Conservation (phyloP, 1,284 basidiomycete species). For the Puccinia triticina region DNA sequence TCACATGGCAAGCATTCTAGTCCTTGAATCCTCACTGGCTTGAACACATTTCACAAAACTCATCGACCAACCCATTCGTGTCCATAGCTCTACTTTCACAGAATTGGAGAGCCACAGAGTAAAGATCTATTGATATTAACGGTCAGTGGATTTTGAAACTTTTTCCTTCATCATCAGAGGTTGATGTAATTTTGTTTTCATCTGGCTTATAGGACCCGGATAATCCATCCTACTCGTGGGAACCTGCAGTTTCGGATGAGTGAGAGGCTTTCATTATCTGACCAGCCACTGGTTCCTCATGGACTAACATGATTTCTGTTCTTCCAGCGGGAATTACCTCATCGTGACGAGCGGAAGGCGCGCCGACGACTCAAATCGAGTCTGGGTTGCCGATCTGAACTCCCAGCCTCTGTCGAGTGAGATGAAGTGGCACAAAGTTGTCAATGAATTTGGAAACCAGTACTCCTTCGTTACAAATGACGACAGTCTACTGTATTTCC, state of each 20-base stretch:
- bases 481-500: constrained; percentile 53
- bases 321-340: constrained; percentile 64
- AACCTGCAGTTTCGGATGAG: constrained; percentile 66
- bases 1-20: constrained; percentile 32
- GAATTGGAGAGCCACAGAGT: constrained; percentile 45
- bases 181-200: background rate
- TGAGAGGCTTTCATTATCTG: constrained; percentile 59
- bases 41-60: background rate
- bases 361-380: constrained; percentile 70
- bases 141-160: constrained; percentile 1
- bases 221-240: constrained; percentile 73
- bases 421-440: constrained; percentile 72
- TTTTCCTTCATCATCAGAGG: background rate
- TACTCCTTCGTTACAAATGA: constrained; percentile 61
- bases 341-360: constrained; percentile 68
- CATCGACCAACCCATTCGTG: background rate
- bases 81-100: constrained; percentile 44
- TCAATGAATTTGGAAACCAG: constrained; percentile 69
- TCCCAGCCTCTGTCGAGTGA: constrained; percentile 68
- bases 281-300: background rate
- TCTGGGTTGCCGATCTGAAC: constrained; percentile 73
- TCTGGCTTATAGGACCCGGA: constrained; percentile 32
- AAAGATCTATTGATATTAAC: constrained; percentile 42
- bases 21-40: background rate
- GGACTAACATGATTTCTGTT: background rate